Evolutionary conservation across 257 asterid species (phyloP).

Genomic region (Solanum virginianum): DNA sequence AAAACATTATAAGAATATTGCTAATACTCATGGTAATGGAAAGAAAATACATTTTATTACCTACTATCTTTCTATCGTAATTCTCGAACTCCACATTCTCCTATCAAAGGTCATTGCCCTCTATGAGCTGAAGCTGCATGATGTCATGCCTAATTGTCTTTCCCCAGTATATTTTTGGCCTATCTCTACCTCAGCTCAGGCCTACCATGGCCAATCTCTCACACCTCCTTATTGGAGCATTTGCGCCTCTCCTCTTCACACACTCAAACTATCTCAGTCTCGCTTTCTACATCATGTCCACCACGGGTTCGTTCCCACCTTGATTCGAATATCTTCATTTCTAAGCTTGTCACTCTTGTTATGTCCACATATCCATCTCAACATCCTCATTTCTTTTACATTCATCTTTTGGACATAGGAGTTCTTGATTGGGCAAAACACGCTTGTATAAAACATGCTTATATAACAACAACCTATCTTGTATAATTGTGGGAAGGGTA

Average conservation of each 20-base stretch:
- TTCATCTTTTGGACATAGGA: neutral
- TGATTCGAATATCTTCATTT: neutral
- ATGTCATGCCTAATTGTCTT: neutral
- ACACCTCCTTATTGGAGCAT: neutral
- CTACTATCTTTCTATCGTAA: neutral
- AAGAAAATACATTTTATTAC: neutral
- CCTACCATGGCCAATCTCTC: neutral
- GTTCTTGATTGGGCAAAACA: neutral
- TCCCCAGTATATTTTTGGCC: neutral
- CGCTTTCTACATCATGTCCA: neutral
- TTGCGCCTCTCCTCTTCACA: neutral
- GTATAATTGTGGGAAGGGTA: neutral
- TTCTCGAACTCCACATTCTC: neutral
- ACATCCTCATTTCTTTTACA: neutral
- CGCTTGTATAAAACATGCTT: neutral
- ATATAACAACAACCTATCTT: neutral
- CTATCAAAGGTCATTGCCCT: neutral
- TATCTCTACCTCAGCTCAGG: neutral
- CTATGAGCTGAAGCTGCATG: neutral
- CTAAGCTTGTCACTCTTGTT: neutral
- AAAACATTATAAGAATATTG: neutral
- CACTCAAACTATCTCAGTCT: neutral
- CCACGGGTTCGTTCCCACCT: neutral
- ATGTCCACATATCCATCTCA: neutral
- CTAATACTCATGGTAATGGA: neutral